Percentiles rank a stretch among this genome's conserved stretches.
Conservation (phyloP, 495 filamentous ascomycete species). For the Xylaria curta region DNA sequence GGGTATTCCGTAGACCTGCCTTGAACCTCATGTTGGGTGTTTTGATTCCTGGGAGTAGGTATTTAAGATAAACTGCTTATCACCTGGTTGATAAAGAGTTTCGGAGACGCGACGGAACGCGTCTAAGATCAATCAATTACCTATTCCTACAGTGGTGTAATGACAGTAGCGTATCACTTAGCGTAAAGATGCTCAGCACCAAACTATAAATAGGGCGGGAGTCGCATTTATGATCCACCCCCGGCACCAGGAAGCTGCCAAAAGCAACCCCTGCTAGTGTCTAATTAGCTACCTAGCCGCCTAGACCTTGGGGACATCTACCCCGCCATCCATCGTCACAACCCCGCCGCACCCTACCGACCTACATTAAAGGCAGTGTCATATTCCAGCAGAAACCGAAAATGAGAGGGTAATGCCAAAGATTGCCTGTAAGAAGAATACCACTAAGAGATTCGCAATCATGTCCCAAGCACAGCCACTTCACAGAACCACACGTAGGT, state of each 20-base stretch:
- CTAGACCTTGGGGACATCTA: neutral
- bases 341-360: neutral
- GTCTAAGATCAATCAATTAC: constrained; percentile 1
- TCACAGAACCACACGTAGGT: constrained; percentile 7
- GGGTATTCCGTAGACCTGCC: constrained; percentile 78
- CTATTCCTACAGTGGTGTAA: neutral
- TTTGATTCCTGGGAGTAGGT: neutral
- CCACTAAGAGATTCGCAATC: constrained; percentile 15
- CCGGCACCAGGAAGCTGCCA: neutral
- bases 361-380: neutral
- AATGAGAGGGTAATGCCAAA: neutral
- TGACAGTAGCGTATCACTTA: constrained; percentile 11
- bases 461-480: neutral
- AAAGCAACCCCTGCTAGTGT: constrained; percentile 17
- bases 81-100: too few species aligned
- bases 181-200: neutral
- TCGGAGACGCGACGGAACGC: constrained; percentile 14
- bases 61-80: neutral
- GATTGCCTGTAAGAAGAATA: neutral
- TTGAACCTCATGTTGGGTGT: constrained; percentile 74
- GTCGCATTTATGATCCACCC: constrained; percentile 12
- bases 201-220: constrained; percentile 9
- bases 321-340: constrained; percentile 23
- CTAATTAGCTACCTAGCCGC: constrained; percentile 8
- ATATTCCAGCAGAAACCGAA: neutral